Evolutionary conservation across 1,284 basidiomycete genomes (phyloP), one percentile per base, ranked within the genome.

Genomic region (Ustilago crameri): DNA sequence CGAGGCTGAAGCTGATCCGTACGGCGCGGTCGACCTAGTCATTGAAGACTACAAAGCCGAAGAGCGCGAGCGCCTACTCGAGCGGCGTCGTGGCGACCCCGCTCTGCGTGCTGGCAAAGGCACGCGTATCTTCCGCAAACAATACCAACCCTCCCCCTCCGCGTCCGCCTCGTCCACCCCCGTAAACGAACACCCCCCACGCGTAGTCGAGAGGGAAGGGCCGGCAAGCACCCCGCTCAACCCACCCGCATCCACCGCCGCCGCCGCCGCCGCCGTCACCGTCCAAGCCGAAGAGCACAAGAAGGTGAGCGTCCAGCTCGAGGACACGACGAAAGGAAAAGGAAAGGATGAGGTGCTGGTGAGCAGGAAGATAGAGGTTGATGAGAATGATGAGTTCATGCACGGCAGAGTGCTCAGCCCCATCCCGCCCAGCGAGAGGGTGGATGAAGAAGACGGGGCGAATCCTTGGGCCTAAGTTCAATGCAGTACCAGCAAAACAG

Each of bases 21-120:
- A 67, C 51, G 76, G 76, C n/a, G 74, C 74, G 2, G 72, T 76
- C 24, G 75, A 79, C 34, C 47, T 79, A 3, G 60, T 79, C 2
- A 41, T 79, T 12, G 72, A 74, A 37, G 76, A 79, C 53, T 70
- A 59, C 48, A 56, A 73, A 51, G 75, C 75, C 12, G 76, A 79
- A 55, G 76, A 79, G 46, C 46, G 76, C 18, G 72, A 79, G 26
- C 56, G 75, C 3, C 42, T 75, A 5, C 52, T 74, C 22, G 76
- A 79, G 41, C 56, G 76, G 2, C 52, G 76, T 3, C 56, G 76
- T 9, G 76, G 76, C 23, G 76, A 79, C 38, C 75, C 76, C 12
- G 76, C 76, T 1, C 50, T 77, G 2, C 53, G 76, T 1, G 76
- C 75, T 9, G 75, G 75, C 3, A 67, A 65, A 49, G 54, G 57